Percentiles rank a stretch among this genome's conserved stretches.
Conservation (phyloP, 228 moss, liverwort and hornwort species). For the Sphagnum fallax region DNA sequence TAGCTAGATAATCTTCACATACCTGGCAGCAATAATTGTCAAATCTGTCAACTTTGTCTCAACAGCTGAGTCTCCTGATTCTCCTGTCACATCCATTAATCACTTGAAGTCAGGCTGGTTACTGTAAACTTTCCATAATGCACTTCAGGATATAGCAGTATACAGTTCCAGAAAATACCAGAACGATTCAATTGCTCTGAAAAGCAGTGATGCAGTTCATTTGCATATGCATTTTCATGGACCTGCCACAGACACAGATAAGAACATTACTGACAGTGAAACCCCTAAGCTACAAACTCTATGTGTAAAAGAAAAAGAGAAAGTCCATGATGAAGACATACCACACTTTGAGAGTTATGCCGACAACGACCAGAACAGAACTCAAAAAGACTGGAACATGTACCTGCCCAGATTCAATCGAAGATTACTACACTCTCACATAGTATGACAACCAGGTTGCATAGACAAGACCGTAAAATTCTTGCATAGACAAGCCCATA, state of each 20-base stretch:
- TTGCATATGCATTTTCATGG: constrained; percentile 75
- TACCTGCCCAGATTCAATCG: constrained; percentile 26
- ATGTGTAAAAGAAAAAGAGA: not conserved
- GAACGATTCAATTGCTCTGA: constrained; percentile 26
- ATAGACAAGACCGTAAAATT: not conserved
- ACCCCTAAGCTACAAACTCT: not conserved
- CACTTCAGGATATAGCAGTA: too few relatives aligned
- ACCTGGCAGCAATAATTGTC: constrained; percentile 63
- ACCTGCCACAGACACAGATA: constrained; percentile 33
- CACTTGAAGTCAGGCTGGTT: not conserved
- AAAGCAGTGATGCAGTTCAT: constrained; percentile 75
- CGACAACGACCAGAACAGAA: constrained; percentile 65
- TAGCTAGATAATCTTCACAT: not conserved
- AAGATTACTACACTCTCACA: not conserved
- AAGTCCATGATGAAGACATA: constrained; percentile 15
- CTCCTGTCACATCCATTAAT: constrained; percentile 18
- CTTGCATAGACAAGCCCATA: too few relatives aligned
- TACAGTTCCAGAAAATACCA: constrained; percentile 19
- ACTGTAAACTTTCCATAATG: too few relatives aligned
- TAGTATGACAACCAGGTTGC: too few relatives aligned
- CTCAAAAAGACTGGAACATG: constrained; percentile 60
- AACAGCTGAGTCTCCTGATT: constrained; percentile 32
- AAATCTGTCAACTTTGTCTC: constrained; percentile 38
- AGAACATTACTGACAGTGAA: not conserved
- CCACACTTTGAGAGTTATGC: constrained; percentile 80